Evolutionary conservation across 2,329 filamentous ascomycete species (phyloP), one percentile per base, ranked within the genome.

Genomic region (Sordariomycetes sp.): DNA sequence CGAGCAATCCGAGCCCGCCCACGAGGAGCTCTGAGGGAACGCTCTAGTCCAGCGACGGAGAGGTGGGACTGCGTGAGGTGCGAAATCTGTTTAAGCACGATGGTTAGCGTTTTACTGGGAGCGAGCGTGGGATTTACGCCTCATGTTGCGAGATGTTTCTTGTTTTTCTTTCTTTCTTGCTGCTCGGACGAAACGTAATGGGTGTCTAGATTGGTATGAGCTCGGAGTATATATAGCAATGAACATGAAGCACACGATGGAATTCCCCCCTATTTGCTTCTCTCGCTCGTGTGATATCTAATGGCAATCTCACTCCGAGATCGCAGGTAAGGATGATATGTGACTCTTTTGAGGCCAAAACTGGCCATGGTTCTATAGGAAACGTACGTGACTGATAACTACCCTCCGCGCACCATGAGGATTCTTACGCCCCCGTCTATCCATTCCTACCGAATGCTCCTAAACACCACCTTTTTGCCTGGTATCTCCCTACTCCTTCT

Each of bases 11-110:
- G 35, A 37, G 1, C 22, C 46, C 20, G 46, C 10, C 12, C 46
- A 50, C 46, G 46, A 50, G 16, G 54, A 56, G 54, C 54, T 56
- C 24, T 55, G 37, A 55, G 25, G n/a, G n/a, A n/a, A n/a, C n/a
- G n/a, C n/a, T 40, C 20, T 46, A n/a, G 37, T 40, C 37, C 12
- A 40, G 37, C 5, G 37, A 3, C 34, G 37, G 18, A 46, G 40
- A 46, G 6, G 18, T 7, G 40, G 40, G n/a, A n/a, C 8, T 46
- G 40, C 11, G 14, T n/a, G 16, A n/a, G 40, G 6, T 16, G 37
- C 18, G 3, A 40, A 3, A 11, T 14, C 37, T 46, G 18, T 16
- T n/a, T 32, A 4, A 32, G 28, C 28, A 32, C 28, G 28, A 32
- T 32, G 28, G 28, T 32, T 32, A 32, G n/a, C 40, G n/a, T 46